Conservation (phyloP, 345 rosid genomes). For the Geranium brycei region DNA sequence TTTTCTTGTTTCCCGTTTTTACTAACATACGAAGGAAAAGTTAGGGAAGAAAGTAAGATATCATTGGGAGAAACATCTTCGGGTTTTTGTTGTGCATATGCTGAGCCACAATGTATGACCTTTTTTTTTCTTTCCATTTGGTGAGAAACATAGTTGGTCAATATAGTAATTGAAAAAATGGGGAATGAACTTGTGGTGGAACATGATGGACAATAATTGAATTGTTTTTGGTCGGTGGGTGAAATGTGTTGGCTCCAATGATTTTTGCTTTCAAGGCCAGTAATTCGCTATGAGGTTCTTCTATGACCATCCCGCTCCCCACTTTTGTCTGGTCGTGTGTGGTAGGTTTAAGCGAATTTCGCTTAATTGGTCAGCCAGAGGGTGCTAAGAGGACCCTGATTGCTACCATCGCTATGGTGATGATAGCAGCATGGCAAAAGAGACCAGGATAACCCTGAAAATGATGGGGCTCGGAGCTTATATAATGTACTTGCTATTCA, state of each 20-base stretch:
- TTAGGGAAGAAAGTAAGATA: not conserved
- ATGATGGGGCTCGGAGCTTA: not conserved
- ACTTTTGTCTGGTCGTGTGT: not conserved
- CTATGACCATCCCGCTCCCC: not conserved
- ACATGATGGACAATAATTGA: not conserved
- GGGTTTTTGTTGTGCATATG: not conserved
- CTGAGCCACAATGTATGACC: not conserved
- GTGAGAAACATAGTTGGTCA: not conserved
- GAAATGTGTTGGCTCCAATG: too few species aligned
- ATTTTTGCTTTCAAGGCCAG: too few species aligned
- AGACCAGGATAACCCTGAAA: not conserved
- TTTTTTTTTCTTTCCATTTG: not conserved
- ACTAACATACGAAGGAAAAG: not conserved
- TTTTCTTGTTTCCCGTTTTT: too few species aligned
- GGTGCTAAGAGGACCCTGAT: not conserved
- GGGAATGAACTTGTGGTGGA: not conserved
- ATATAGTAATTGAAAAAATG: not conserved
- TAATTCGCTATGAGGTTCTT: not conserved
- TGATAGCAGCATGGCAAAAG: not conserved
- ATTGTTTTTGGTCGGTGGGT: too few species aligned
- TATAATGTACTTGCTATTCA: not conserved
- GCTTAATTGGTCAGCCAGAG: not conserved
- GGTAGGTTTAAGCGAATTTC: not conserved
- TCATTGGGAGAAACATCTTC: not conserved
- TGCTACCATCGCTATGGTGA: not conserved